Evolutionary conservation across 352 stramenopile genomes (phyloP).

Genomic region (Elongisporangium prolatum): DNA sequence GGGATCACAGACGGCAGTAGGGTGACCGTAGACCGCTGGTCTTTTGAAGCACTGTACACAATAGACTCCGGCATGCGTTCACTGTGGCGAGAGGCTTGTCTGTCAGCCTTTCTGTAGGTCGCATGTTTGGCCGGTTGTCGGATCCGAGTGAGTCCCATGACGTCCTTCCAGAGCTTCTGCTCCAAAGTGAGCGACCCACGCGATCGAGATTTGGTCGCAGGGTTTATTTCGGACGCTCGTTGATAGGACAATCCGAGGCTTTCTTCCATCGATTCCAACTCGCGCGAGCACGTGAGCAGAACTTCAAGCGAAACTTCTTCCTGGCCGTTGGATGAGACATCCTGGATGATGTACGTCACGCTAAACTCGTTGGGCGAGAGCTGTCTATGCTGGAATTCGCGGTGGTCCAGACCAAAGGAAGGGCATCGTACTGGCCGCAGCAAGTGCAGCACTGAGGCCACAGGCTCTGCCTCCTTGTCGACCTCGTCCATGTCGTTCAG

Average conservation of each 20-base stretch:
- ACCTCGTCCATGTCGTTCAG: constrained; percentile 31
- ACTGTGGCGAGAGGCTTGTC: background rate
- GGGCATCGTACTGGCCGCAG: constrained; percentile 42
- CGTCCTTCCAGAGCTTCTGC: background rate
- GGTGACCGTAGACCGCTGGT: background rate
- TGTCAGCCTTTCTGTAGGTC: background rate
- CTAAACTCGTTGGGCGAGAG: constrained; percentile 42
- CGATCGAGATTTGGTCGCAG: background rate
- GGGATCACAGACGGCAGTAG: background rate
- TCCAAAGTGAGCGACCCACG: background rate
- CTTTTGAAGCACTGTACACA: background rate
- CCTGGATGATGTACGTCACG: constrained; percentile 73
- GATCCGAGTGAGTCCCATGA: background rate
- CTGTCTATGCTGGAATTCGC: constrained; percentile 31
- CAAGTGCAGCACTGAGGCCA: constrained; percentile 63
- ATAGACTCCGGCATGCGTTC: background rate
- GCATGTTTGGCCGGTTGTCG: background rate
- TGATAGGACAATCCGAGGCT: constrained; percentile 1
- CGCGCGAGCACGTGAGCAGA: constrained; percentile 39
- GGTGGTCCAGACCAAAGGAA: constrained; percentile 18
- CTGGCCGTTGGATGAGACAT: constrained; percentile 11
- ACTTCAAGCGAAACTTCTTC: constrained; percentile 51
- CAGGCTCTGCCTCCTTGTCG: constrained; percentile 19
- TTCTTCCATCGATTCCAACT: constrained; percentile 6
- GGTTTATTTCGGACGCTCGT: background rate